Evolutionary conservation across 371 early-diverging fungal genomes (phyloP).

Genomic region (Lichtheimia hyalospora): DNA sequence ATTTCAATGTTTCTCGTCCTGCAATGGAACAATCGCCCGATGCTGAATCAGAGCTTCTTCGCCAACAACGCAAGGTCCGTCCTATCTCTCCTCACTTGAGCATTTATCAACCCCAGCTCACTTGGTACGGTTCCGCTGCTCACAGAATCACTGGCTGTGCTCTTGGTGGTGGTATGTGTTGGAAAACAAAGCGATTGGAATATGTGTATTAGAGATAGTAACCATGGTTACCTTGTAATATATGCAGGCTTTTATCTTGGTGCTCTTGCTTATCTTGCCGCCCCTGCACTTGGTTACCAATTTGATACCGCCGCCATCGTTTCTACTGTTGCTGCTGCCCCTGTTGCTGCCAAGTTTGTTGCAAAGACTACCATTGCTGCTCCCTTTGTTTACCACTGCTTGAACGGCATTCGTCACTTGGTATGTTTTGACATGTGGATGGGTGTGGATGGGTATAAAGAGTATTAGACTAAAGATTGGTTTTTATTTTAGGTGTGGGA

Average conservation of each 20-base stretch:
- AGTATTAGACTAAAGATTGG: background rate
- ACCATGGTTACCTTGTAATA: background rate
- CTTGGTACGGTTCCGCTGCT: conserved; percentile 75
- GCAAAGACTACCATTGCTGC: conserved; percentile 56
- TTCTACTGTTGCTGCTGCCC: conserved; percentile 41
- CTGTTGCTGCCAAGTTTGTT: conserved; percentile 42
- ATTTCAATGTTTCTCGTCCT: conserved; percentile 37
- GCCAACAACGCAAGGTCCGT: conserved; percentile 70
- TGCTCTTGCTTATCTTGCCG: conserved; percentile 61
- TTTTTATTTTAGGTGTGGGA: conserved; percentile 77
- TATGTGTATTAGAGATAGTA: background rate
- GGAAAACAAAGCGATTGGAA: background rate
- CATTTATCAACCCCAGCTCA: conserved; percentile 90
- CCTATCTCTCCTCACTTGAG: conserved; percentile 83
- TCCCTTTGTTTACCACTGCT: conserved; percentile 83
- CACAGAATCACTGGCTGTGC: conserved; percentile 85
- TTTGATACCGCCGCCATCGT: conserved; percentile 69
- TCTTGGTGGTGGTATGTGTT: conserved; percentile 70
- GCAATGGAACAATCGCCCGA: conserved; percentile 39
- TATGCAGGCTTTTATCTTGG: conserved; percentile 74
- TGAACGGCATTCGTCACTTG: conserved; percentile 91
- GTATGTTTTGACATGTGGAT: conserved; percentile 31
- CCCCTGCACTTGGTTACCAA: conserved; percentile 53
- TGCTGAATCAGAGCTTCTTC: conserved; percentile 53
- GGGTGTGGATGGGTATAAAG: no score